A percentile compares a stretch with the other conserved stretches of the same genome.
Evolutionary conservation across 1,284 basidiomycete genomes (phyloP).

Genomic region (Coniferiporia sulphurascens): DNA sequence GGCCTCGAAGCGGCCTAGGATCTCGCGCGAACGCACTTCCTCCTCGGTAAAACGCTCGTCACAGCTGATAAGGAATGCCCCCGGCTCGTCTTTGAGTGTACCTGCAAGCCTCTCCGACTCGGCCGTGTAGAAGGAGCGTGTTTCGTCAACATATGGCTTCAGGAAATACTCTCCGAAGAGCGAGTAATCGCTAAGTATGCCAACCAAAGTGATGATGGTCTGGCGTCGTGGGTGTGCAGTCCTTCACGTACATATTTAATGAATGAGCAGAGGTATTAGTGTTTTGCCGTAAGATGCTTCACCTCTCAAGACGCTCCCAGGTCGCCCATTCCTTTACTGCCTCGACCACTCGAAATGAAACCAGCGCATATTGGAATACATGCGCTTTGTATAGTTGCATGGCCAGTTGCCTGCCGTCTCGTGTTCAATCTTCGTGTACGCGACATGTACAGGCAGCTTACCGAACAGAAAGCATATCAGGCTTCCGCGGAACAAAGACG

Average conservation of each 20-base stretch:
- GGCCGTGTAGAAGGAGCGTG: slow-evolving; percentile 45
- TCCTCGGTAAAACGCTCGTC: slow-evolving; percentile 51
- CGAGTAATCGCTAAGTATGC: slow-evolving; percentile 46
- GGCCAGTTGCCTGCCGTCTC: slow-evolving; percentile 42
- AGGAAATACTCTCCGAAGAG: slow-evolving; percentile 53
- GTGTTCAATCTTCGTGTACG: slow-evolving; percentile 3
- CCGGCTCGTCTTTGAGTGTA: slow-evolving; percentile 39
- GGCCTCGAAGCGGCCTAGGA: slow-evolving; percentile 39
- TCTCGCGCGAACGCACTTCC: slow-evolving; percentile 41
- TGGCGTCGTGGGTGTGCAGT: slow-evolving; percentile 30
- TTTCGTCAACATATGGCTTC: slow-evolving; percentile 43
- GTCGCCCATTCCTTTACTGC: slow-evolving; percentile 54
- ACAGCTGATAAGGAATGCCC: slow-evolving; percentile 51
- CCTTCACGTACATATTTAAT: slow-evolving; percentile 21
- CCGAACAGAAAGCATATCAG: slow-evolving; percentile 24
- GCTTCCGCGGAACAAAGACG: slow-evolving; percentile 24
- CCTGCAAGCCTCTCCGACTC: slow-evolving; percentile 40
- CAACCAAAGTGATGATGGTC: slow-evolving; percentile 43
- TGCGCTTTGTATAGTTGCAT: slow-evolving; percentile 43
- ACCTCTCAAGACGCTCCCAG: slow-evolving; percentile 49
- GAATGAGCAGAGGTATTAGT: neutral
- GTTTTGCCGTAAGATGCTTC: slow-evolving; percentile 10
- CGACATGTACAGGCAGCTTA: slow-evolving; percentile 18
- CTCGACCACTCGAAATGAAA: slow-evolving; percentile 41
- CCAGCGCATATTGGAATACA: slow-evolving; percentile 46